Percentiles rank a stretch among this genome's conserved stretches.
phyloP scores from a whole-genome alignment of 2,329 filamentous ascomycete genomes.

The Penicillium paneum region DNA sequence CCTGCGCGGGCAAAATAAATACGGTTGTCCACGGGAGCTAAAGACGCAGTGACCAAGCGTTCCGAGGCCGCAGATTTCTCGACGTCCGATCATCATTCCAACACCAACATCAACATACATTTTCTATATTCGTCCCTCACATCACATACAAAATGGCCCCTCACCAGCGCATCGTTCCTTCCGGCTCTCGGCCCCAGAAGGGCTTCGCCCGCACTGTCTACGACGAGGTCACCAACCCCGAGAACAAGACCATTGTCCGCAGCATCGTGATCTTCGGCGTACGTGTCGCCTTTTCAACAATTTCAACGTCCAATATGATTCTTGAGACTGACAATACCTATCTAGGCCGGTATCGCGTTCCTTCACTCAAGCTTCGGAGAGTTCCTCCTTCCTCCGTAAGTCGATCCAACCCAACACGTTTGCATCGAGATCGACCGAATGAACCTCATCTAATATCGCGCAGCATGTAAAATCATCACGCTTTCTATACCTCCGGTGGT shows the following conservation, averaged over 20 bases:
- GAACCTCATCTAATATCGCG: conserved; percentile 3
- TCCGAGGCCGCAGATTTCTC: conserved; percentile 34
- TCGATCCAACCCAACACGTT: conserved; percentile 25
- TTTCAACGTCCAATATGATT: background rate
- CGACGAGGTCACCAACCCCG: conserved; percentile 60
- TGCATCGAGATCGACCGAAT: background rate
- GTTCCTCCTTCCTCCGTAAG: conserved; percentile 61
- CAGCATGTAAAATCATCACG: conserved; percentile 15
- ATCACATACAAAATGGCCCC: conserved; percentile 56
- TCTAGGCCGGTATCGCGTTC: conserved; percentile 63
- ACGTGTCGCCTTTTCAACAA: conserved; percentile 35
- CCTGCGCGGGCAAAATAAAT: conserved; percentile 19
- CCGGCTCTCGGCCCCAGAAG: conserved; percentile 44
- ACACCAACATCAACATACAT: conserved; percentile 3
- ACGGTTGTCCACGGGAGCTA: conserved; percentile 26
- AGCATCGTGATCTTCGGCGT: conserved; percentile 68
- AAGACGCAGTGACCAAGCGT: conserved; percentile 33
- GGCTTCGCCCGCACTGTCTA: conserved; percentile 60
- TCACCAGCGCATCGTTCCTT: conserved; percentile 56
- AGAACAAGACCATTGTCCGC: conserved; percentile 67
- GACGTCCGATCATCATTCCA: conserved; percentile 12
- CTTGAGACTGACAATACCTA: conserved; percentile 13
- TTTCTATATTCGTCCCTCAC: conserved; percentile 1
- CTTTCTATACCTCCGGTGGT: conserved; percentile 7
- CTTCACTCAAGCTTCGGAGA: conserved; percentile 67